A percentile compares a stretch with the other conserved stretches of the same genome.
Conservation (phyloP, 176 grass and related monocot genomes). For the Aegilops sharonensis region DNA sequence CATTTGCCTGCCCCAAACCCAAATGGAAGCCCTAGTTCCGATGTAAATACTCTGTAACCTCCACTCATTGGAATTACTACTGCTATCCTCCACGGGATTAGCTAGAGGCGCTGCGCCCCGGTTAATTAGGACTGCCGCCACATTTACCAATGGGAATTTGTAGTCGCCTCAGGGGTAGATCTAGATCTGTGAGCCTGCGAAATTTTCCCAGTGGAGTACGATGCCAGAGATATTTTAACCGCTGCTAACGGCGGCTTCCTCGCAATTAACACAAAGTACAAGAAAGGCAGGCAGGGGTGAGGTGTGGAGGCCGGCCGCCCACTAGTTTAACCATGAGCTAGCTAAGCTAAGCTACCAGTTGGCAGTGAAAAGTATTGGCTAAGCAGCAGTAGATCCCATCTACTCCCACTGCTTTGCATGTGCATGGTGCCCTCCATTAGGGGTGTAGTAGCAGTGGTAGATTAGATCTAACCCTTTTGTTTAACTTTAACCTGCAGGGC, state of each 20-base stretch:
- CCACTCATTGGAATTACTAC: conserved; percentile 48
- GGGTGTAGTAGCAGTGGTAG: not conserved
- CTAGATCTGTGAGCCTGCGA: conserved; percentile 55
- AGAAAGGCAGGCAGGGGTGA: conserved; percentile 36
- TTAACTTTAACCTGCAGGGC: conserved; percentile 41
- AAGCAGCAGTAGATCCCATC: conserved; percentile 41
- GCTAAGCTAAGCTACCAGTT: conserved; percentile 20
- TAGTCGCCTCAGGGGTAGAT: conserved; percentile 38
- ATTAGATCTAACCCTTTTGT: conserved; percentile 49
- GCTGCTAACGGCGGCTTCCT: conserved; percentile 42
- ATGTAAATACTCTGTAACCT: conserved; percentile 62
- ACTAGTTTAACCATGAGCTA: conserved; percentile 24
- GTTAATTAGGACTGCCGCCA: conserved; percentile 49
- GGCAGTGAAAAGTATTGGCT: conserved; percentile 28
- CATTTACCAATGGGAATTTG: conserved; percentile 72
- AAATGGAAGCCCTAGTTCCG: conserved; percentile 59
- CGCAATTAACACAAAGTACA: conserved; percentile 48
- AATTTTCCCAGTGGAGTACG: not conserved
- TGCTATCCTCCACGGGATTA: conserved; percentile 49
- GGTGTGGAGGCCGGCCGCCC: not conserved
- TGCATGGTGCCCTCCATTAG: conserved; percentile 34
- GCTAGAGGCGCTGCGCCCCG: conserved; percentile 31
- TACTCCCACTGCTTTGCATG: conserved; percentile 21
- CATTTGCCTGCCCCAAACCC: conserved; percentile 27
- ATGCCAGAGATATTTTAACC: conserved; percentile 15